Evolutionary conservation across 805 yeast species (phyloP).

Genomic region (Komagataella phaffii): DNA sequence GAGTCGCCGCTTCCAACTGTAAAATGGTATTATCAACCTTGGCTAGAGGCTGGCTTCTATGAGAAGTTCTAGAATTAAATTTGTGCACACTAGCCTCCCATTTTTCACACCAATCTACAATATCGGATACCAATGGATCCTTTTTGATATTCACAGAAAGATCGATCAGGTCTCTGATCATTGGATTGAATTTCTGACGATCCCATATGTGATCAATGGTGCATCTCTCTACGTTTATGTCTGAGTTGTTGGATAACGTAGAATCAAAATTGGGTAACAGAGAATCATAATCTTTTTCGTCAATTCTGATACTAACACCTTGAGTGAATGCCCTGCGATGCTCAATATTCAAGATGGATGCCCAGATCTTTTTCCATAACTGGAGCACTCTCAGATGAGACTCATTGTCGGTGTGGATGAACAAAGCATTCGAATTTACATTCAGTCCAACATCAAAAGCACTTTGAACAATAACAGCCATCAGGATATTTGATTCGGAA

Average conservation of each 20-base stretch:
- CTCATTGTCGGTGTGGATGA: background rate
- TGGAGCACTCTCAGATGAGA: conserved; percentile 1
- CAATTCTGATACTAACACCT: conserved; percentile 10
- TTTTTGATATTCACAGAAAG: conserved; percentile 9
- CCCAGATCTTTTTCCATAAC: conserved; percentile 18
- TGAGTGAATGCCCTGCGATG: conserved; percentile 8
- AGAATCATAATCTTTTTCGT: conserved; percentile 7
- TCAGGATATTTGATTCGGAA: conserved; percentile 22
- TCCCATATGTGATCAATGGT: conserved; percentile 8
- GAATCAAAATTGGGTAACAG: conserved; percentile 5
- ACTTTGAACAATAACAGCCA: conserved; percentile 23
- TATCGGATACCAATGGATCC: conserved; percentile 11
- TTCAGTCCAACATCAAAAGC: conserved; percentile 32
- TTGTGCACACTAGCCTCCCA: background rate
- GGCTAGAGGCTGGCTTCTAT: background rate
- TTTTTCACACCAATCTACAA: conserved; percentile 4
- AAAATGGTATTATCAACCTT: background rate
- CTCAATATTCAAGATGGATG: conserved; percentile 10
- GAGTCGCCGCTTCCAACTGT: conserved; percentile 2
- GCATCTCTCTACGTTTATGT: conserved; percentile 9
- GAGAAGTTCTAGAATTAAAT: conserved; percentile 1
- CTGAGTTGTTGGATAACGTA: conserved; percentile 5
- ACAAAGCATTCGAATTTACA: conserved; percentile 6
- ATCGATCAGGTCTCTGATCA: conserved; percentile 9
- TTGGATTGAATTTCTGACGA: conserved; percentile 7